phyloP scores from a whole-genome alignment of 768 basidiomycete genomes.

The Pleurotus sapidus region DNA sequence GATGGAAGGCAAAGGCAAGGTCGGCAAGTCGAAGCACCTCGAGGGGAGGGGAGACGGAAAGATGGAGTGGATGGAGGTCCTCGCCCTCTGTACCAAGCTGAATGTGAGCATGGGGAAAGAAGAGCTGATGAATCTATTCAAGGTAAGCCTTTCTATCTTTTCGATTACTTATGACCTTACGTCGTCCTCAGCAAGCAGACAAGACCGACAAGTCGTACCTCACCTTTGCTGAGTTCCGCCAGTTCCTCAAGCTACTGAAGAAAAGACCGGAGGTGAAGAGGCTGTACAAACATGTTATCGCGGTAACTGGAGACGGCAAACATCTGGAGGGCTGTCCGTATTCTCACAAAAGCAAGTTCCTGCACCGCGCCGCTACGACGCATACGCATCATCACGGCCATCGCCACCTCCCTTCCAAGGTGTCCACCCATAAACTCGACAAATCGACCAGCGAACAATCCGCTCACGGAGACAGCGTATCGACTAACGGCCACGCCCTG shows the following conservation, averaged over 20 bases:
- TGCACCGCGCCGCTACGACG: neutral
- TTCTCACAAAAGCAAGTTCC: neutral
- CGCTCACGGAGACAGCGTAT: neutral
- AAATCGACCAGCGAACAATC: neutral
- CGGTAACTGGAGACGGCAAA: slow-evolving; percentile 10
- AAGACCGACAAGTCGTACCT: slow-evolving; percentile 51
- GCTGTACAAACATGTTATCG: slow-evolving; percentile 46
- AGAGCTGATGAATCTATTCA: slow-evolving; percentile 57
- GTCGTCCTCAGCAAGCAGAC: slow-evolving; percentile 61
- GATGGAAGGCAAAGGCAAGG: slow-evolving; percentile 1
- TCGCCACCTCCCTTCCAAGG: neutral
- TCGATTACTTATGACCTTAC: neutral
- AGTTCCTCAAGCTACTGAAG: slow-evolving; percentile 81
- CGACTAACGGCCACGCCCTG: neutral
- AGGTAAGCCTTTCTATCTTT: slow-evolving; percentile 30
- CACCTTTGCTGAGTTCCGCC: slow-evolving; percentile 77
- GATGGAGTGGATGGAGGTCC: slow-evolving; percentile 69
- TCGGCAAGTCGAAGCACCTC: slow-evolving; percentile 17
- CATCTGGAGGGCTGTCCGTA: neutral
- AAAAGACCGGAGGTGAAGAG: slow-evolving; percentile 78
- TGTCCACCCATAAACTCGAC: neutral
- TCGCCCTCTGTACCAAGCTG: slow-evolving; percentile 66
- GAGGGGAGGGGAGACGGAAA: slow-evolving; percentile 51
- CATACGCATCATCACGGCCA: neutral
- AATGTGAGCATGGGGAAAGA: slow-evolving; percentile 57